phyloP scores from a whole-genome alignment of 805 yeast genomes.

The Candida koratica region DNA sequence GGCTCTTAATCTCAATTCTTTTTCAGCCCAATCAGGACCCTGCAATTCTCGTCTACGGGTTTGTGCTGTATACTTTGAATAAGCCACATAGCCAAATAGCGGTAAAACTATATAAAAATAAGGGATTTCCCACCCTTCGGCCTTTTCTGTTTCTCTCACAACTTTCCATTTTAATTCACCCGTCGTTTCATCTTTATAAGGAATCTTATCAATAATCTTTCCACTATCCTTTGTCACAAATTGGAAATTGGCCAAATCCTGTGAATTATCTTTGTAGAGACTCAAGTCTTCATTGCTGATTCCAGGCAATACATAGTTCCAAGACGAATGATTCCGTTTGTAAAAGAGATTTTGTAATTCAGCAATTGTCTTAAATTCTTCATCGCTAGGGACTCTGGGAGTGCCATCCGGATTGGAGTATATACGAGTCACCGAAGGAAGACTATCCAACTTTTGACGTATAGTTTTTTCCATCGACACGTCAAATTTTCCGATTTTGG shows the following conservation, averaged over 20 bases:
- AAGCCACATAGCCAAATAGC: slow-evolving; percentile 54
- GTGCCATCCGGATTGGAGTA: slow-evolving; percentile 76
- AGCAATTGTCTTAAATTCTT: slow-evolving; percentile 69
- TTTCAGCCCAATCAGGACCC: slow-evolving; percentile 74
- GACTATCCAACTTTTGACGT: slow-evolving; percentile 54
- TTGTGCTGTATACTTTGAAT: slow-evolving; percentile 43
- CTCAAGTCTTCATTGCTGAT: slow-evolving; percentile 53
- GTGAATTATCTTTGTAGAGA: slow-evolving; percentile 57
- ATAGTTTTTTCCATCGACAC: slow-evolving; percentile 56
- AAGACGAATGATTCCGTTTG: slow-evolving; percentile 51
- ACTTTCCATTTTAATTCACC: slow-evolving; percentile 79
- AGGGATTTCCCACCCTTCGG: slow-evolving; percentile 81
- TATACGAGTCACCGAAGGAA: slow-evolving; percentile 62
- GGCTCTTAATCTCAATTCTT: slow-evolving; percentile 72
- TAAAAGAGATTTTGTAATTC: slow-evolving; percentile 60
- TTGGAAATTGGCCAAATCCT: slow-evolving; percentile 55
- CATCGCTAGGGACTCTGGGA: slow-evolving; percentile 63
- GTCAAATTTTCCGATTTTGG: slow-evolving; percentile 40
- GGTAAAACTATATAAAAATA: slow-evolving; percentile 74
- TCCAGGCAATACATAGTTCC: slow-evolving; percentile 43
- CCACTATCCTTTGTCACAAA: slow-evolving; percentile 48
- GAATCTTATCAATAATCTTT: slow-evolving; percentile 75
- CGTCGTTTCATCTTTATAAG: slow-evolving; percentile 72
- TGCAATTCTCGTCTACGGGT: slow-evolving; percentile 37
- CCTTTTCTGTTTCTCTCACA: slow-evolving; percentile 65